Evolutionary conservation across 2,329 filamentous ascomycete genomes (phyloP).

Genomic region (Botrytis paeoniae): DNA sequence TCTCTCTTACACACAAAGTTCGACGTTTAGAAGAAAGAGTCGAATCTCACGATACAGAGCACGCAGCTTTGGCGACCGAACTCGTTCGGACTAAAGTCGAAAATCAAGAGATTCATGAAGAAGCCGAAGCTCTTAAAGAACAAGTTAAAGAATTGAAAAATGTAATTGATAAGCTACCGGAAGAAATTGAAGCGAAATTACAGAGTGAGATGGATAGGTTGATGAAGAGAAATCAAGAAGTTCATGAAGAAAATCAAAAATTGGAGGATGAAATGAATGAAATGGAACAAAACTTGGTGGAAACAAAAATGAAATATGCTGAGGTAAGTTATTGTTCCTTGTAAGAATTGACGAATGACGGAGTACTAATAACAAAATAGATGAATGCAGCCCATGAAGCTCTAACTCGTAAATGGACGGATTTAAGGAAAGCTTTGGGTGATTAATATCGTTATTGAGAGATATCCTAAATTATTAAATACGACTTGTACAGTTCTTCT

Average conservation of each 20-base stretch:
- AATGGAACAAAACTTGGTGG: constrained; percentile 87
- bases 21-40: constrained; percentile 83
- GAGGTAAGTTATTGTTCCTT: constrained; percentile 65
- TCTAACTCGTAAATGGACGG: constrained; percentile 73
- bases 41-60: constrained; percentile 84
- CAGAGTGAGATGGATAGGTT: constrained; percentile 84
- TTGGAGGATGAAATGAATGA: constrained; percentile 88
- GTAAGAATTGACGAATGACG: constrained; percentile 13
- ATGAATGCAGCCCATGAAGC: constrained; percentile 69
- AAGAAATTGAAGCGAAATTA: constrained; percentile 79
- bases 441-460: not conserved
- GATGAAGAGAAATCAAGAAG: constrained; percentile 87
- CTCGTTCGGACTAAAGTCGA: constrained; percentile 89
- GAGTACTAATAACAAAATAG: constrained; percentile 43
- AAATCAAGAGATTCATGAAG: constrained; percentile 83
- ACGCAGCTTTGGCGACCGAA: constrained; percentile 86
- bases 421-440: constrained; percentile 54
- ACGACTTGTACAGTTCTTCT: constrained; percentile 7
- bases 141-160: constrained; percentile 82
- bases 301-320: constrained; percentile 91
- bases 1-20: constrained; percentile 69
- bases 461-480: not conserved
- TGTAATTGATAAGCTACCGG: constrained; percentile 85
- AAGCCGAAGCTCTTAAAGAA: constrained; percentile 82
- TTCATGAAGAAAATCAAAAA: constrained; percentile 86